phyloP scores from a whole-genome alignment of 1,284 basidiomycete genomes.

The Leccinum fallax region DNA sequence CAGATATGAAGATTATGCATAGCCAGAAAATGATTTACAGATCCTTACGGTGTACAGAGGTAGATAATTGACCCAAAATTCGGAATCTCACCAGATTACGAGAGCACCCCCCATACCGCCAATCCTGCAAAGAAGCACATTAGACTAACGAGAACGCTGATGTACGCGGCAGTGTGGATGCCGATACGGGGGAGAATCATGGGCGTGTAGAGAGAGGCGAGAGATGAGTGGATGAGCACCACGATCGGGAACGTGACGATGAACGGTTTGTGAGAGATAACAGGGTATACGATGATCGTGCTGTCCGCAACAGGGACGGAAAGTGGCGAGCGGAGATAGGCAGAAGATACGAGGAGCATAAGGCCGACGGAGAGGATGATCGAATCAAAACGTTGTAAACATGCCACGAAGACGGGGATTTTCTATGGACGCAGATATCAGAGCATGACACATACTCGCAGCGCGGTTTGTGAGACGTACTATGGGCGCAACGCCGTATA shows the following conservation, averaged over 20 bases:
- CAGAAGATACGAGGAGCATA: conserved; percentile 62
- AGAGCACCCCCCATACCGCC: conserved; percentile 64
- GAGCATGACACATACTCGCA: background rate
- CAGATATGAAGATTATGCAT: background rate
- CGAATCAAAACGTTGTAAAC: conserved; percentile 71
- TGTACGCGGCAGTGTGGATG: conserved; percentile 69
- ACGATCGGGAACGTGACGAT: conserved; percentile 51
- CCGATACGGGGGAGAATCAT: conserved; percentile 65
- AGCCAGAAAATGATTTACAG: background rate
- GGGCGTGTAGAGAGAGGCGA: conserved; percentile 63
- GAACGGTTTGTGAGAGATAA: conserved; percentile 39
- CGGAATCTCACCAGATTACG: conserved; percentile 30
- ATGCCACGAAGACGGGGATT: conserved; percentile 75
- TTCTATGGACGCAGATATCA: conserved; percentile 42
- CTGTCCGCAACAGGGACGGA: conserved; percentile 26
- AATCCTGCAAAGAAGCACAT: conserved; percentile 68
- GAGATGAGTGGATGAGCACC: conserved; percentile 49
- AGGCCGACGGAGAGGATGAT: conserved; percentile 68
- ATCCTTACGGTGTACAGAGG: background rate
- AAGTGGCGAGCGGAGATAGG: conserved; percentile 45
- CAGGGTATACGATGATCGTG: conserved; percentile 15
- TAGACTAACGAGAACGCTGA: conserved; percentile 61
- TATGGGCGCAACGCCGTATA: conserved; percentile 73
- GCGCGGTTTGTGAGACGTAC: conserved; percentile 37
- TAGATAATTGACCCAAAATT: conserved; percentile 12